These are phyloP conservation scores for Rhododendron simsii DNA, from an alignment of 148 eudicot species.

Conservation along the genomic window DNA sequence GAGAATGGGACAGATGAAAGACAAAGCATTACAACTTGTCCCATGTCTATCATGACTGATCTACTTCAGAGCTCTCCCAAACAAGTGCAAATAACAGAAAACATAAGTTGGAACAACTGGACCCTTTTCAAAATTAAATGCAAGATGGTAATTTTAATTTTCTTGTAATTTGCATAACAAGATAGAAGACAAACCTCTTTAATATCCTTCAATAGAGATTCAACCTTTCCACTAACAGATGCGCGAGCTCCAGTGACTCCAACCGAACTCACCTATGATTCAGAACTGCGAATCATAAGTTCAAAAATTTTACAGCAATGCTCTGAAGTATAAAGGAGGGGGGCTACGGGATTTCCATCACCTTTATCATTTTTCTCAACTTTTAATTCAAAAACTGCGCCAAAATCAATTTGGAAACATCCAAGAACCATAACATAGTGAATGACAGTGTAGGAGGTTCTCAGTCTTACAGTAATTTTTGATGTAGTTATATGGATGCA, in stretches of 20 bases:
- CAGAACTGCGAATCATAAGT: not conserved
- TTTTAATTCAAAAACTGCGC: not conserved
- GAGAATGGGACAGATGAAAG: not conserved
- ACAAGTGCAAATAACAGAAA: not conserved
- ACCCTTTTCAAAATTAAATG: not conserved
- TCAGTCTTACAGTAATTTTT: not conserved
- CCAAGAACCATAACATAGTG: not conserved
- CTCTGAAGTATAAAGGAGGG: not conserved
- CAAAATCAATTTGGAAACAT: not conserved
- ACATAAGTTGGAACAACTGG: not conserved
- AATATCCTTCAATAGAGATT: constrained; percentile 60
- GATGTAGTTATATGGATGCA: not conserved
- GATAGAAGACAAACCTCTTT: constrained; percentile 57
- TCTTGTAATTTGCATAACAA: not conserved
- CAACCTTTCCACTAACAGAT: constrained; percentile 61
- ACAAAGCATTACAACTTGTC: not conserved
- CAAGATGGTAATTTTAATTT: not conserved
- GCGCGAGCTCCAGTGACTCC: constrained; percentile 95
- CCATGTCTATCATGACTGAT: not conserved
- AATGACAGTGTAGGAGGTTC: not conserved
- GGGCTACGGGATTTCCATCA: not conserved
- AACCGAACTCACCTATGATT: constrained; percentile 66
- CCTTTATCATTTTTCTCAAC: not conserved
- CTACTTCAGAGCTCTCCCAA: not conserved
- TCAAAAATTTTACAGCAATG: not conserved